phyloP scores from a whole-genome alignment of 306 rosid species.

The Quercus engelmannii region DNA sequence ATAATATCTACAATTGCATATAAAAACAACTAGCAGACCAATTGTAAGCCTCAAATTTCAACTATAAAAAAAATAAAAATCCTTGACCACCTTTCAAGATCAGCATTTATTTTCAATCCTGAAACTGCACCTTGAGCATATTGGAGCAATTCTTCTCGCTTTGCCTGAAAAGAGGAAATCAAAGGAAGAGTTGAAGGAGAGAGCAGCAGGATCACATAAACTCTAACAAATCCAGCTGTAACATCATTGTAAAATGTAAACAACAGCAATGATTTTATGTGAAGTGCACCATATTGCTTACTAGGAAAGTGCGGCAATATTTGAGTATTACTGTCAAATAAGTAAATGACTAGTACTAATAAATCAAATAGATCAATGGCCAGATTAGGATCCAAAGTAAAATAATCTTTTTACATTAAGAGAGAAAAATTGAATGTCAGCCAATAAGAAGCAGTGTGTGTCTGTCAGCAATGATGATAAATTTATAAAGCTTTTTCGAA shows the following conservation, averaged over 20 bases:
- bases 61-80: constrained; percentile 13
- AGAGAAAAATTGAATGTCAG: neutral
- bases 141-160: constrained; percentile 91
- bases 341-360: neutral
- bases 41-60: constrained; percentile 17
- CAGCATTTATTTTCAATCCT: constrained; percentile 78
- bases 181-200: neutral
- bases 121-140: constrained; percentile 72
- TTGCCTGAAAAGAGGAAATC: constrained; percentile 43
- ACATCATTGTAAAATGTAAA: constrained; percentile 13
- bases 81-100: constrained; percentile 68
- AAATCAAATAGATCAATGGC: neutral
- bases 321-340: neutral
- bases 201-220: constrained; percentile 5
- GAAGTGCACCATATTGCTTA: neutral
- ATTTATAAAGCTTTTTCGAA: neutral
- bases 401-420: neutral
- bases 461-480: neutral
- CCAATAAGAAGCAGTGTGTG: neutral
- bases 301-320: neutral
- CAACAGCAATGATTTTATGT: neutral
- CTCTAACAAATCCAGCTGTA: neutral
- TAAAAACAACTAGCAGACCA: neutral
- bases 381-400: neutral
- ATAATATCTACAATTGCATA: constrained; percentile 3